Evolutionary conservation across 2,329 filamentous ascomycete genomes (phyloP), one percentile per base, ranked within the genome.

Genomic region (Ophiostoma fasciatum): DNA sequence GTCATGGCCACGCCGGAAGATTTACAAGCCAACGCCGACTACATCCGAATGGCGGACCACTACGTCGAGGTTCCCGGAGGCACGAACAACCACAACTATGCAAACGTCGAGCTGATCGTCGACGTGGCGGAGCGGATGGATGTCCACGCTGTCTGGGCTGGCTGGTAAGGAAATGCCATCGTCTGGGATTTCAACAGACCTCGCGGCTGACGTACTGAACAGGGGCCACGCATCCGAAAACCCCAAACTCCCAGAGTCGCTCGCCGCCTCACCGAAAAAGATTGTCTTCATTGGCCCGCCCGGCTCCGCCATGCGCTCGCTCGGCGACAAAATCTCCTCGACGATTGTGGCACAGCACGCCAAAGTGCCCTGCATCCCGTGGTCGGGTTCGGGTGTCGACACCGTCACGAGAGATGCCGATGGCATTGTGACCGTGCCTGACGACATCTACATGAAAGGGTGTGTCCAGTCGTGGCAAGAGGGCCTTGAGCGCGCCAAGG

Each of bases 41-140:
- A 98, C 65, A 98, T 98, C 58, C 77, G 90, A 57, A 96, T 98
- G 90, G 90, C 90, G 23, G 90, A 98, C 63, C 84, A 94, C 70
- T 98, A 98, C 59, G 90, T 98, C 50, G 90, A 98, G 64, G 88
- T 98, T 43, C 90, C 90, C 23, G 90, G 90, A 54, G 90, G 90
- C 55, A 98, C 90, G 44, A 98, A 98, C 68, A 98, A 98, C 72
- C 94, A 98, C 78, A 98, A 98, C 63, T 98, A 98, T 62, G 90
- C 90, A 63, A 98, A 98, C 58, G 90, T 98, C 42, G 90, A 98
- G 66, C 71, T 98, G 56, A 98, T 98, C 60, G 90, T 98, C 47
- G 90, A 98, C 65, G 77, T 98, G 56, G 90, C 90, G 19, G 90
- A 98, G 70, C 84, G 90, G 44, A 96, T 94, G 85, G 76, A 88